Percentiles rank a stretch among this genome's conserved stretches.
Conservation (phyloP, 2,329 filamentous ascomycete genomes). For the Fusarium sp. region DNA sequence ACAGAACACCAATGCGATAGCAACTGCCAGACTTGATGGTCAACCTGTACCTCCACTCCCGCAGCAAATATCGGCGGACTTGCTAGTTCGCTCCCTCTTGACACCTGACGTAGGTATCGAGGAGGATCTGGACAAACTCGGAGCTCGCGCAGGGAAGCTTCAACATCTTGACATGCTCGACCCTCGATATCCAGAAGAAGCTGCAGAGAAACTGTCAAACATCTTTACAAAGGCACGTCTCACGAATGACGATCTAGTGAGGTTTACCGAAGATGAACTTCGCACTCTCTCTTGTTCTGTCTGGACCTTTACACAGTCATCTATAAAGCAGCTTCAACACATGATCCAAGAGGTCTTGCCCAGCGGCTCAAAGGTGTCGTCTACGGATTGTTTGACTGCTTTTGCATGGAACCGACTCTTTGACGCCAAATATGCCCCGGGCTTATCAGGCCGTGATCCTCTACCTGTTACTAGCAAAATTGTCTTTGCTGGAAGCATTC, state of each 20-base stretch:
- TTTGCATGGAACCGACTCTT: conserved; percentile 12
- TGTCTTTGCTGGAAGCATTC: conserved; percentile 6
- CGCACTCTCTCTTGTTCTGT: background rate
- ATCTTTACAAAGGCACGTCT: conserved; percentile 13
- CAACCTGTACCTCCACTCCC: background rate
- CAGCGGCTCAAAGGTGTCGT: background rate
- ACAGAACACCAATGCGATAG: background rate
- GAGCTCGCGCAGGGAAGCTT: background rate
- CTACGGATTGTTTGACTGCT: conserved; percentile 6
- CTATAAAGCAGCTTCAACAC: background rate
- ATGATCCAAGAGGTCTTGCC: background rate
- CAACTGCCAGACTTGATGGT: background rate
- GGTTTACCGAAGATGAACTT: background rate
- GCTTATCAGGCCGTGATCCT: background rate
- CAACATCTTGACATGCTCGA: background rate
- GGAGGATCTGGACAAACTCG: conserved; percentile 5
- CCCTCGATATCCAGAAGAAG: background rate
- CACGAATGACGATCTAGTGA: background rate
- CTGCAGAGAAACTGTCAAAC: background rate
- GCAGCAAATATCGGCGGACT: background rate
- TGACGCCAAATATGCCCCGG: background rate
- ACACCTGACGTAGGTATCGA: background rate
- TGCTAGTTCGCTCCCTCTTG: conserved; percentile 4
- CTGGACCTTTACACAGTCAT: conserved; percentile 2
- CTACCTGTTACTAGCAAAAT: conserved; percentile 1